Evolutionary conservation across 805 yeast genomes (phyloP), one percentile per base, ranked within the genome.

Genomic region (Kockiozyma suomiensis): DNA sequence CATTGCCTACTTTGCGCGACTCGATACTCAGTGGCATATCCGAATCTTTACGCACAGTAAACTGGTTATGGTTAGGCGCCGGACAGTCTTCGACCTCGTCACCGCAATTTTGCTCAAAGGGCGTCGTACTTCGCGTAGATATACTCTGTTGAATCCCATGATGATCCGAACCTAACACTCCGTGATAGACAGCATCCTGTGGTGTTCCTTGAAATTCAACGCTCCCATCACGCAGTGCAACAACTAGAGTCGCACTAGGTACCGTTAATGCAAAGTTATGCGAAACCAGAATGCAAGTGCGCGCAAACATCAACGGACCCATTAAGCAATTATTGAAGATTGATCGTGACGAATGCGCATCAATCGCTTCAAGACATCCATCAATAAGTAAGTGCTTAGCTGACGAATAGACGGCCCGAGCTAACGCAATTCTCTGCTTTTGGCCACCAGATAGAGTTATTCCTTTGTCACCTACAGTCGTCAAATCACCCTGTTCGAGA

Each of bases 381-480:
- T 93, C 99, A 48, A 93, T 78, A 63, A 93, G 74, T 40, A 93
- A 80, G 71, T 88, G 90, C 62, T 85, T 83, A 0, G 97, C 86
- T 69, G 83, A 82, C 1, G 96, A 90, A 73, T 93, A 93, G 65
- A 93, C 76, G 0, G 98, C 97, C 73, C 99, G 83, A 1, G 99
- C 99, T 57, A 93, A 78, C 0, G 97, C 90, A 35, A 93, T 92
- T 74, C 98, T 85, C 76, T 92, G 97, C 72, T 93, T 93, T 75
- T 93, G 99, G 59, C 98, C 98, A 68, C 98, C 99, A 25, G 97
- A 90, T 58, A 93, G 78, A 0, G 97, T 86, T 58, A 93, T 90
- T 74, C 99, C 99, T 77, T 93, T 92, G 75, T 93, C 99, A 72
- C 98, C 99, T 72, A 93, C 87, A 74, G 90, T 94, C 13, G 99